Conservation (phyloP, 108 stramenopile genomes). For the Schizochytrium sp. region DNA sequence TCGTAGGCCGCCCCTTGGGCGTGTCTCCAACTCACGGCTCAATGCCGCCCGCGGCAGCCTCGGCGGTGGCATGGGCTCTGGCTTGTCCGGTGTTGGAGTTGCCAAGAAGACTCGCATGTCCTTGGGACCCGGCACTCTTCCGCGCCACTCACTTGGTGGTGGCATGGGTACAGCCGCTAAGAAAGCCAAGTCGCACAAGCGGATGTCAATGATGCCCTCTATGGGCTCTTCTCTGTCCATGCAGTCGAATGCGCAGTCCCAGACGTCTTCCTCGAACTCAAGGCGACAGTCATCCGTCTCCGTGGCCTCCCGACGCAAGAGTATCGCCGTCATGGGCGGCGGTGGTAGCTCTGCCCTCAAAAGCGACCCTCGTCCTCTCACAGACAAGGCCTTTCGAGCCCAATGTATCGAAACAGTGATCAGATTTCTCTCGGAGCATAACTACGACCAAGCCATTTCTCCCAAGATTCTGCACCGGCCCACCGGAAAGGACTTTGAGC, state of each 20-base stretch:
- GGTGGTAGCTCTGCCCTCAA: conserved; percentile 3
- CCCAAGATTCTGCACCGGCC: conserved; percentile 85
- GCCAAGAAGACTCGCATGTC: conserved; percentile 38
- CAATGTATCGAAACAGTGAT: conserved; percentile 81
- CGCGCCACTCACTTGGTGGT: conserved; percentile 31
- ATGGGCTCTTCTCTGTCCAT: neutral
- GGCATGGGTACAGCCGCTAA: conserved; percentile 27
- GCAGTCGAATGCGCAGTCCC: too few relatives aligned
- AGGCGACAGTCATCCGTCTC: conserved; percentile 37
- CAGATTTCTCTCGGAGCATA: conserved; percentile 79
- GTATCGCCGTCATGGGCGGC: neutral
- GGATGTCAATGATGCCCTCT: conserved; percentile 52
- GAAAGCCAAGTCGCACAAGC: conserved; percentile 51
- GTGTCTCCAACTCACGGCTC: conserved; percentile 47
- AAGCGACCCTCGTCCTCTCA: conserved; percentile 73
- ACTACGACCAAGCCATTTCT: conserved; percentile 83
- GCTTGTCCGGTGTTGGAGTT: too few relatives aligned
- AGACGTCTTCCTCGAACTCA: too few relatives aligned
- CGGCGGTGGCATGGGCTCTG: neutral
- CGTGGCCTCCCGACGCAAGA: conserved; percentile 21
- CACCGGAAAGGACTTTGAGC: conserved; percentile 91
- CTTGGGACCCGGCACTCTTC: conserved; percentile 42
- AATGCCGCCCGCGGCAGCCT: conserved; percentile 1
- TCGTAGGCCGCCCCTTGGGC: conserved; percentile 18
- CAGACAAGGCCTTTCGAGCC: conserved; percentile 83